Conservation (phyloP, 2,329 filamentous ascomycete genomes). For the Claviceps pazoutovae region DNA sequence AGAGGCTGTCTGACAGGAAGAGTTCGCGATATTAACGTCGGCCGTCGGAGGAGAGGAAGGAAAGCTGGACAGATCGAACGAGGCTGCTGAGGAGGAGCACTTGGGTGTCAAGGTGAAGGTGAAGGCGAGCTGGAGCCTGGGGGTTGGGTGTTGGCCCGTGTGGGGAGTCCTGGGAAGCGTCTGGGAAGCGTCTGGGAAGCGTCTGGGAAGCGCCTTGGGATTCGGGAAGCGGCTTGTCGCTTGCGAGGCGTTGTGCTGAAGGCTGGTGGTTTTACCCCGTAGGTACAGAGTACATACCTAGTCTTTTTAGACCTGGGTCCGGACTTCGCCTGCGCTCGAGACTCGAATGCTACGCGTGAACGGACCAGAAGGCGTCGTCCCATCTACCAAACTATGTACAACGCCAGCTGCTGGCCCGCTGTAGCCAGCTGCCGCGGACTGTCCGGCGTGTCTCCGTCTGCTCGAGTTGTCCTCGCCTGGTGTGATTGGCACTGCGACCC, state of each 20-base stretch:
- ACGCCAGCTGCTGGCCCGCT: too few relatives aligned
- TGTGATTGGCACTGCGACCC: too few relatives aligned
- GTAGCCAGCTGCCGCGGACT: too few relatives aligned
- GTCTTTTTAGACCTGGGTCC: neutral
- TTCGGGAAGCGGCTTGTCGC: neutral
- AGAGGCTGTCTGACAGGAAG: neutral
- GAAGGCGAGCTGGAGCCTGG: neutral
- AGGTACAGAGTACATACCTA: too few relatives aligned
- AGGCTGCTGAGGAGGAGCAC: slow-evolving; percentile 1
- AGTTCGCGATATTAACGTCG: neutral
- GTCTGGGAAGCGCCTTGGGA: neutral
- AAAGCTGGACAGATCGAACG: slow-evolving; percentile 1
- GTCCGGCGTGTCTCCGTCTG: neutral
- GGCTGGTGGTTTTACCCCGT: neutral
- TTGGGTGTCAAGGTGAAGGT: slow-evolving; percentile 2
- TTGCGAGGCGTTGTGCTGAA: neutral
- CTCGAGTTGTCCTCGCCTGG: too few relatives aligned
- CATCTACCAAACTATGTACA: too few relatives aligned
- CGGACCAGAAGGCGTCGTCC: neutral
- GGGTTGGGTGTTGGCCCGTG: neutral
- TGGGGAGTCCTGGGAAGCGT: neutral
- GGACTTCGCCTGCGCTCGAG: neutral
- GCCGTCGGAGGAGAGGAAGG: neutral
- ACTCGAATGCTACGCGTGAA: neutral
- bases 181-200: neutral